Evolutionary conservation across 2,329 filamentous ascomycete genomes (phyloP), one percentile per base, ranked within the genome.

Genomic region (Fusarium irregulare): DNA sequence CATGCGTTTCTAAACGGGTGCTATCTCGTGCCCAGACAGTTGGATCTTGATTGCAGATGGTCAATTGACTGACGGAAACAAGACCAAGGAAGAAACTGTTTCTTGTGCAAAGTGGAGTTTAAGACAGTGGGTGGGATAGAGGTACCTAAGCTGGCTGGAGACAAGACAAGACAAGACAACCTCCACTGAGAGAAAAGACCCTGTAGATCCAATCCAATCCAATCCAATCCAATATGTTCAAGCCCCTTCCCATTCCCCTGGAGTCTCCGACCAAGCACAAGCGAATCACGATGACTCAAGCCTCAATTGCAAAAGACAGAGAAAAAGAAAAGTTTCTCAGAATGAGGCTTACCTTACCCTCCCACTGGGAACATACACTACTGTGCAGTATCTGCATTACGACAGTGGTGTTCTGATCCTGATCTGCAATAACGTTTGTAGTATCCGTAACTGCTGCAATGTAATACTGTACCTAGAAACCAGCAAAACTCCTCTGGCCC

Each of bases 121-220:
- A 40, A 70, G 62, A 70, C 67, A 70, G 21, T 57, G 18, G 34
- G 47, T 57, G 18, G 34, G 47, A 56, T 56, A 37, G 53, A 66
- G 47, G 56, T 37, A 37, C 3, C 32, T 37, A 6, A 5, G 34
- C 5, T 37, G 65, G 45, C 34, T 61, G 56, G 56, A 69, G 51
- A 66, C 66, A 50, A 62, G 34, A 37, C 34, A 37, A 37, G 50
- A 66, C 66, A 54, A 62, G 32, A 37, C 32, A 34, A 37, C 66
- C 51, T 69, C 63, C 67, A 55, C 67, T n/a, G n/a, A 37, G 25
- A 42, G 21, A 53, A 54, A 68, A 53, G 68, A 74, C 71, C 71
- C 71, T 73, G 66, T 72, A 73, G 71, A 73, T 73, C n/a, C n/a
- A n/a, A 21, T 21, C 71, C 60, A 70, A 73, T 65, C 34, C 57